A percentile compares a stretch with the other conserved stretches of the same genome.
These are phyloP conservation scores for Sodiomyces alkalinus DNA, from an alignment of 2,329 filamentous ascomycete genomes.

Conservation along the genomic window DNA sequence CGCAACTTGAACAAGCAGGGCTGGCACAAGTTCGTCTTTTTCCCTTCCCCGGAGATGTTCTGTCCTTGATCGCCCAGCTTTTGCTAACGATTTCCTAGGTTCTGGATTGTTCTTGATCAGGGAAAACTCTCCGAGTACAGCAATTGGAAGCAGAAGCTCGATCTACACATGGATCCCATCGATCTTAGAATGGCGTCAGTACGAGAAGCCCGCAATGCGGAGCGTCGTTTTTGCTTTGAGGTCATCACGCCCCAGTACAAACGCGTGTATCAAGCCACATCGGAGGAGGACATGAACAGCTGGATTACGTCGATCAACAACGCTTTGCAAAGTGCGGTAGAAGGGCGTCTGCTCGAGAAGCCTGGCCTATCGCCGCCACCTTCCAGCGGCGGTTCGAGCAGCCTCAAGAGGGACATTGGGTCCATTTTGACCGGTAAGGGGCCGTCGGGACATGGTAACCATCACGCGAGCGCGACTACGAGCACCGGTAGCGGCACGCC, in stretches of 20 bases:
- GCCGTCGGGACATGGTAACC: conserved; percentile 43
- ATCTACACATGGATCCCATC: conserved; percentile 95
- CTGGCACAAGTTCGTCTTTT: conserved; percentile 78
- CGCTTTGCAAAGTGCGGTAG: conserved; percentile 87
- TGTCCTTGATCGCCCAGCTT: background rate
- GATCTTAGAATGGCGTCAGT: conserved; percentile 95
- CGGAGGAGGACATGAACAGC: conserved; percentile 92
- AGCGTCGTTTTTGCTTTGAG: conserved; percentile 93
- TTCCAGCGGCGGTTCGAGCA: conserved; percentile 31
- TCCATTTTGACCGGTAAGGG: conserved; percentile 89
- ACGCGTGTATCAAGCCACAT: conserved; percentile 92
- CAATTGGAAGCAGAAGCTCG: conserved; percentile 96
- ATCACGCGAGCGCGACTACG: conserved; percentile 31
- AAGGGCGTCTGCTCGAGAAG: conserved; percentile 52
- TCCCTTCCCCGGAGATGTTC: too few relatives aligned
- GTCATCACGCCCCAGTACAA: conserved; percentile 95
- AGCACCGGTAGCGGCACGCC: conserved; percentile 40
- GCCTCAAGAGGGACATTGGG: conserved; percentile 71
- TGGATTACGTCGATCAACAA: conserved; percentile 98
- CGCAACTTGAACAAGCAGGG: conserved; percentile 92
- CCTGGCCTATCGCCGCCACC: conserved; percentile 22
- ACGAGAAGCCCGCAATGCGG: conserved; percentile 84
- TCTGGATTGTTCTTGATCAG: conserved; percentile 97
- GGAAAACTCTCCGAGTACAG: conserved; percentile 96
- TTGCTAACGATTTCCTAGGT: conserved; percentile 36